Evolutionary conservation across 2,329 filamentous ascomycete genomes (phyloP).

Genomic region (Grosmannia penicillata): DNA sequence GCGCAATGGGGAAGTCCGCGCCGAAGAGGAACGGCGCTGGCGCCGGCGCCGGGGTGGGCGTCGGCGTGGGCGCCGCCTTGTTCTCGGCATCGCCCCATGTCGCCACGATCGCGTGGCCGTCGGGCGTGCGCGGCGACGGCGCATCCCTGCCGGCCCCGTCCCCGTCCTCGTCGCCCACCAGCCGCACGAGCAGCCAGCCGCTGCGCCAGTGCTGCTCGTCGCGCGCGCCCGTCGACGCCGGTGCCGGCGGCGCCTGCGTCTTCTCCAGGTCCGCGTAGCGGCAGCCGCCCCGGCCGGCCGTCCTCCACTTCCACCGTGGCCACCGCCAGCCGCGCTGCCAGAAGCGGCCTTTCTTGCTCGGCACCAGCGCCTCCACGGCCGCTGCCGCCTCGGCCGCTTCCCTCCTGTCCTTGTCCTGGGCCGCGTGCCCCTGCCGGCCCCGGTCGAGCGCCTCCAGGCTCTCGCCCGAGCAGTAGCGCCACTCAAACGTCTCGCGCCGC

Average conservation of each 20-base stretch:
- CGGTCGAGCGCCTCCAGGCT: too few relatives aligned
- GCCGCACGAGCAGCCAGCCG: constrained; percentile 6
- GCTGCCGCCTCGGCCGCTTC: neutral
- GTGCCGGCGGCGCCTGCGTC: neutral
- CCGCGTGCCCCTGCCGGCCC: constrained; percentile 1
- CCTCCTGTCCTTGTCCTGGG: constrained; percentile 12
- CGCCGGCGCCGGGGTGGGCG: neutral
- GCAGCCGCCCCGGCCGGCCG: neutral
- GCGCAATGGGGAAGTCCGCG: neutral
- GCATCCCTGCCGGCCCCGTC: constrained; percentile 1
- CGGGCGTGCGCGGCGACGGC: neutral
- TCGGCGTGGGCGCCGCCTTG: neutral
- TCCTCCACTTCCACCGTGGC: too few relatives aligned
- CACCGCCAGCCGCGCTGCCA: too few relatives aligned
- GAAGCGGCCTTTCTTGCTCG: too few relatives aligned
- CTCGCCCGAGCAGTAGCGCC: constrained; percentile 20
- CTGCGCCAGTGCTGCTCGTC: too few relatives aligned
- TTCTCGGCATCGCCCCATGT: constrained; percentile 1
- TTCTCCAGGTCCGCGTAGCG: too few relatives aligned
- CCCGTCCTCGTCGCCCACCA: neutral
- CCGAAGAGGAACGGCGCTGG: neutral
- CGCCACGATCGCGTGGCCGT: constrained; percentile 4
- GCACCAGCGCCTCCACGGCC: neutral
- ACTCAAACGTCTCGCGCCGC: constrained; percentile 24
- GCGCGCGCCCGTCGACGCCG: neutral